A percentile compares a stretch with the other conserved stretches of the same genome.
Evolutionary conservation across 805 yeast species (phyloP).

Genomic region (Cyberlindnera amylophila): DNA sequence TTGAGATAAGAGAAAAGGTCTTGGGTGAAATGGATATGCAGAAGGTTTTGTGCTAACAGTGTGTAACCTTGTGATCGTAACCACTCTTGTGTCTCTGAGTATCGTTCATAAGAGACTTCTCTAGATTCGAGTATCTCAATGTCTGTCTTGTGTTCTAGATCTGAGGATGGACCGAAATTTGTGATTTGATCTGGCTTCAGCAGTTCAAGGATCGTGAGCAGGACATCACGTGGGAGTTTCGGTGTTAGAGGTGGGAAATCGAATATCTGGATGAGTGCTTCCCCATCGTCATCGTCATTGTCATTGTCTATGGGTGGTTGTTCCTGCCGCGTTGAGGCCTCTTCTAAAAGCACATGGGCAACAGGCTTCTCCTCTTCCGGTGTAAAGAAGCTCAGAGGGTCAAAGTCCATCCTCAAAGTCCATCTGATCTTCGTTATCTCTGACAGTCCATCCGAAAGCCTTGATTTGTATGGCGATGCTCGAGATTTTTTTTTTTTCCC

Average conservation of each 20-base stretch:
- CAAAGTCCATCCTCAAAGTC: slow-evolving; percentile 30
- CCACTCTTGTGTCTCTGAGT: slow-evolving; percentile 42
- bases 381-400: slow-evolving; percentile 34
- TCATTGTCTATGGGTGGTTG: too few relatives aligned
- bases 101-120: slow-evolving; percentile 26
- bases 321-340: too few relatives aligned
- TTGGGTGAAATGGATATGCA: slow-evolving; percentile 30
- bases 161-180: slow-evolving; percentile 40
- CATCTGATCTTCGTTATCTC: too few relatives aligned
- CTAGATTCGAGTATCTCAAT: slow-evolving; percentile 33
- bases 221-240: slow-evolving; percentile 44
- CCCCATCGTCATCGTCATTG: slow-evolving; percentile 23
- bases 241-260: slow-evolving; percentile 54
- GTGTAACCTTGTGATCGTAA: slow-evolving; percentile 34
- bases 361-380: slow-evolving; percentile 10
- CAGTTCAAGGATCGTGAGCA: slow-evolving; percentile 43
- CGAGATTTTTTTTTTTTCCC: too few relatives aligned
- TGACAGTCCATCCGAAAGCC: too few relatives aligned
- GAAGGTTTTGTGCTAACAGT: slow-evolving; percentile 27
- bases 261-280: slow-evolving; percentile 42
- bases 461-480: too few relatives aligned
- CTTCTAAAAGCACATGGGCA: too few relatives aligned
- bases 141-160: slow-evolving; percentile 6
- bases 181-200: slow-evolving; percentile 46
- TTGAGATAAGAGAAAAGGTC: slow-evolving; percentile 48